Evolutionary conservation across 441 rosid genomes (phyloP).

Genomic region (Erodium trifolium): DNA sequence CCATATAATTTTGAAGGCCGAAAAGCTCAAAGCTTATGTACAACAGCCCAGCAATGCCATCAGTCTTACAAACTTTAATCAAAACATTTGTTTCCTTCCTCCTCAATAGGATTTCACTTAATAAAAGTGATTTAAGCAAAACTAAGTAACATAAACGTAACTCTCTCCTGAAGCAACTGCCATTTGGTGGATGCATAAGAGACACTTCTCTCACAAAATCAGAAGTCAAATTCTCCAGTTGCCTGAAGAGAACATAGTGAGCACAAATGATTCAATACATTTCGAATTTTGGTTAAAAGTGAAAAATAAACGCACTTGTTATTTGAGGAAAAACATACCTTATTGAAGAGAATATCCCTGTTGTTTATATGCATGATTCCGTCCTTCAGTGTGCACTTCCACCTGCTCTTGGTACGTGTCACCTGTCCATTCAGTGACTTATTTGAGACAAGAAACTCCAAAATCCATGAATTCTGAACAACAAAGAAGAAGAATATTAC

Average conservation of each 20-base stretch:
- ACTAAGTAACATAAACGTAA: no score
- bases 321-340: constrained; percentile 33
- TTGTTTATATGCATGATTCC: constrained; percentile 96
- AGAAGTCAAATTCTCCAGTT: constrained; percentile 90
- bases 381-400: constrained; percentile 94
- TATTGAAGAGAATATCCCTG: constrained; percentile 89
- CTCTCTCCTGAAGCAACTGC: no score
- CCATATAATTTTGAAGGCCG: no score
- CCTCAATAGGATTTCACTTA: no score
- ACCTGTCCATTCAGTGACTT: constrained; percentile 42
- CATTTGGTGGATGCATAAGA: neutral
- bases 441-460: no score
- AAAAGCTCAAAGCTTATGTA: no score
- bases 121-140: no score
- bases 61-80: no score
- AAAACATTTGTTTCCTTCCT: no score
- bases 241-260: constrained; percentile 41
- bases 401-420: constrained; percentile 89
- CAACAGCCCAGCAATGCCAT: no score
- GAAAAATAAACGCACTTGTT: neutral
- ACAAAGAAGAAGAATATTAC: constrained; percentile 23
- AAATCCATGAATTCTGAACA: no score
- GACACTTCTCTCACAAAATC: constrained; percentile 32
- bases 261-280: constrained; percentile 12
- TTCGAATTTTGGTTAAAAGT: no score